These are phyloP conservation scores for Westerdykella sp. DNA, from an alignment of 2,329 filamentous ascomycete genomes.

Conservation along the genomic window DNA sequence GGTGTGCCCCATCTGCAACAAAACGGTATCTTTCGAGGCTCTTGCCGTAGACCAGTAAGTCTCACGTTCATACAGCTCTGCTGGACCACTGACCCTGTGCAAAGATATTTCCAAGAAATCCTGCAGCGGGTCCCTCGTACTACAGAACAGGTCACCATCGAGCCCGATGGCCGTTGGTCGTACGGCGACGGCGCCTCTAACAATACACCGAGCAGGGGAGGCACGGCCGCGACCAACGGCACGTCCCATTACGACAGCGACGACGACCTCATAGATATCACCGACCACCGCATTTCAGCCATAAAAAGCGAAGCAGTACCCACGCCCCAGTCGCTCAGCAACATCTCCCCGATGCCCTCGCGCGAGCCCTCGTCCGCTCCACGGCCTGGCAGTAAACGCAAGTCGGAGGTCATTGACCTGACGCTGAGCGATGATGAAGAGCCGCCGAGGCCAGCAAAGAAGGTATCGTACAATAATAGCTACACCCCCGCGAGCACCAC, in stretches of 20 bases:
- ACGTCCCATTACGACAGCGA: constrained; percentile 40
- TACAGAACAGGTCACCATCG: constrained; percentile 80
- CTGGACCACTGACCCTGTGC: constrained; percentile 5
- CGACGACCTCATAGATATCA: constrained; percentile 43
- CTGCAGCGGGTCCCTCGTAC: constrained; percentile 63
- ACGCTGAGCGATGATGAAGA: constrained; percentile 44
- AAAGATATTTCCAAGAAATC: constrained; percentile 81
- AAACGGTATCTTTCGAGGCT: constrained; percentile 69
- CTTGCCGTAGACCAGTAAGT: constrained; percentile 80
- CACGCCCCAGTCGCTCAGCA: constrained; percentile 33
- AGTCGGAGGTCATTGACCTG: constrained; percentile 45
- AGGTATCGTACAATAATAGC: constrained; percentile 32
- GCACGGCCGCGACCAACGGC: constrained; percentile 18
- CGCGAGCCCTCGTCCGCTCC: constrained; percentile 36
- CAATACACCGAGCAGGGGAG: constrained; percentile 33
- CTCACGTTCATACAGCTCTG: background rate
- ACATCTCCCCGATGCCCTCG: constrained; percentile 44
- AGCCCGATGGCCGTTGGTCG: constrained; percentile 78
- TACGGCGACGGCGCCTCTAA: constrained; percentile 40
- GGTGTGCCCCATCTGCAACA: constrained; percentile 93
- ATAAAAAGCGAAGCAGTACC: constrained; percentile 36
- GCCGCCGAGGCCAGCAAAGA: constrained; percentile 32
- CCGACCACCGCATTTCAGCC: constrained; percentile 35
- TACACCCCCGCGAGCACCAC: too few species aligned
- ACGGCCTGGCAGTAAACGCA: constrained; percentile 38